Percentiles rank a stretch among this genome's conserved stretches.
Conservation (phyloP, 2,329 filamentous ascomycete species). For the Penicillium janthinellum region DNA sequence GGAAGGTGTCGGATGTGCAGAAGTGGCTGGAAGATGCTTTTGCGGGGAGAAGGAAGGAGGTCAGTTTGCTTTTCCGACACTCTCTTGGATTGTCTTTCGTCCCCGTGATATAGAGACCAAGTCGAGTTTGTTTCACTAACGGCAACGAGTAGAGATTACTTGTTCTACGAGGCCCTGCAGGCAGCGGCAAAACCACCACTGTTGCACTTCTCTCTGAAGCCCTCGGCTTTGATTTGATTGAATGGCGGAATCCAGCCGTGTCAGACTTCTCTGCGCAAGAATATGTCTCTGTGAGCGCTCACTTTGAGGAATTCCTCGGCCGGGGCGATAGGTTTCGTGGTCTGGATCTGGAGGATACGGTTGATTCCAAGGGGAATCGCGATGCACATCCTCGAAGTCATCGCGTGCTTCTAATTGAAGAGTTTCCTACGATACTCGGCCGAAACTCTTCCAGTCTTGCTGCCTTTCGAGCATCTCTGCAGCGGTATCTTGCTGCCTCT, state of each 20-base stretch:
- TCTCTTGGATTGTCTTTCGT: not conserved
- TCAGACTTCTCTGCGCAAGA: slow-evolving; percentile 62
- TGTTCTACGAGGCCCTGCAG: slow-evolving; percentile 85
- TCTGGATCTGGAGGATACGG: slow-evolving; percentile 53
- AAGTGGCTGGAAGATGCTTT: slow-evolving; percentile 79
- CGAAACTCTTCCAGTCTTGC: slow-evolving; percentile 64
- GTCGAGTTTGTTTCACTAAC: not conserved
- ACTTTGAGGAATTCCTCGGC: slow-evolving; percentile 91
- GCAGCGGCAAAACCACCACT: slow-evolving; percentile 90
- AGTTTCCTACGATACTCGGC: slow-evolving; percentile 76
- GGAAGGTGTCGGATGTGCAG: slow-evolving; percentile 83
- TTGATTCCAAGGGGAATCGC: slow-evolving; percentile 1
- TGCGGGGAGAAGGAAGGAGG: slow-evolving; percentile 52
- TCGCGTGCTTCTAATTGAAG: slow-evolving; percentile 73
- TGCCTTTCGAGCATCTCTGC: slow-evolving; percentile 73
- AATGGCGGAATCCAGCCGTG: slow-evolving; percentile 84
- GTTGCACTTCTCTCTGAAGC: slow-evolving; percentile 74
- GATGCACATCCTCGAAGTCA: slow-evolving; percentile 31
- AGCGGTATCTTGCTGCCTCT: slow-evolving; percentile 72
- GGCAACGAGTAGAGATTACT: slow-evolving; percentile 65
- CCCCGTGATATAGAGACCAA: not conserved
- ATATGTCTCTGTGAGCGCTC: slow-evolving; percentile 69
- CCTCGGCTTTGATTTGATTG: slow-evolving; percentile 75
- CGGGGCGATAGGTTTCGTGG: slow-evolving; percentile 78
- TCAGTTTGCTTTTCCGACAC: slow-evolving; percentile 24